phyloP scores from a whole-genome alignment of 2,329 filamentous ascomycete species.

The Fonsecaea pedrosoi region DNA sequence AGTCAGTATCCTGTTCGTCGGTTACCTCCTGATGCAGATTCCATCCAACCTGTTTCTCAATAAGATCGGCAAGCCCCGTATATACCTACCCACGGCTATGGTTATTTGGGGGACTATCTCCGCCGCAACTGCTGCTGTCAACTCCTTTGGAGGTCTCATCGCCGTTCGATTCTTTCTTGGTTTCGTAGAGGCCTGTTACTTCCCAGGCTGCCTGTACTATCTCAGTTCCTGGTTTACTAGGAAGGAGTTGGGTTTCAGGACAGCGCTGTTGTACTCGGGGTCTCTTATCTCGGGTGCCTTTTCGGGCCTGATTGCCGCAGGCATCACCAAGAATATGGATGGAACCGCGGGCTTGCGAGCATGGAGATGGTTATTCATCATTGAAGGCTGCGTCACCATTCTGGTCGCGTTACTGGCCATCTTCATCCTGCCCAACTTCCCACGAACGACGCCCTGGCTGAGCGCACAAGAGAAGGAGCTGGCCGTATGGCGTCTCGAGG shows the following conservation, averaged over 20 bases:
- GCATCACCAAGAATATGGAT: slow-evolving; percentile 71
- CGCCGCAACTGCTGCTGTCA: slow-evolving; percentile 45
- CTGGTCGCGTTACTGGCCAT: slow-evolving; percentile 49
- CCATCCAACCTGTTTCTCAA: slow-evolving; percentile 45
- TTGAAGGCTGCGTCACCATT: slow-evolving; percentile 61
- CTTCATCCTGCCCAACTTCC: slow-evolving; percentile 70
- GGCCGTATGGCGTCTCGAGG: slow-evolving; percentile 67
- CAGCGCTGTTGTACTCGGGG: slow-evolving; percentile 52
- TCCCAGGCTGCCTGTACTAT: slow-evolving; percentile 62
- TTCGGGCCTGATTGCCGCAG: slow-evolving; percentile 68
- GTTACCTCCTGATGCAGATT: slow-evolving; percentile 67
- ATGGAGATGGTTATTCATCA: slow-evolving; percentile 67
- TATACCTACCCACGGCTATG: slow-evolving; percentile 52
- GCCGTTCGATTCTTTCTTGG: slow-evolving; percentile 52
- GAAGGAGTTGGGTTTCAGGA: slow-evolving; percentile 54
- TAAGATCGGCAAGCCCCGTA: slow-evolving; percentile 51
- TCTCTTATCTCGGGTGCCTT: slow-evolving; percentile 75
- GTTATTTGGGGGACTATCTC: slow-evolving; percentile 47
- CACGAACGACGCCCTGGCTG: slow-evolving; percentile 66
- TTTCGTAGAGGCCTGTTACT: slow-evolving; percentile 54
- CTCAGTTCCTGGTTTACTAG: slow-evolving; percentile 53
- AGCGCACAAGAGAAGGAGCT: slow-evolving; percentile 64
- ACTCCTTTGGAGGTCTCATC: slow-evolving; percentile 52
- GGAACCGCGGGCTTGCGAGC: slow-evolving; percentile 55
- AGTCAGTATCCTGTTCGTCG: slow-evolving; percentile 60